Evolutionary conservation across 1,139 yeast genomes (phyloP).

Genomic region (Candida smagusa): DNA sequence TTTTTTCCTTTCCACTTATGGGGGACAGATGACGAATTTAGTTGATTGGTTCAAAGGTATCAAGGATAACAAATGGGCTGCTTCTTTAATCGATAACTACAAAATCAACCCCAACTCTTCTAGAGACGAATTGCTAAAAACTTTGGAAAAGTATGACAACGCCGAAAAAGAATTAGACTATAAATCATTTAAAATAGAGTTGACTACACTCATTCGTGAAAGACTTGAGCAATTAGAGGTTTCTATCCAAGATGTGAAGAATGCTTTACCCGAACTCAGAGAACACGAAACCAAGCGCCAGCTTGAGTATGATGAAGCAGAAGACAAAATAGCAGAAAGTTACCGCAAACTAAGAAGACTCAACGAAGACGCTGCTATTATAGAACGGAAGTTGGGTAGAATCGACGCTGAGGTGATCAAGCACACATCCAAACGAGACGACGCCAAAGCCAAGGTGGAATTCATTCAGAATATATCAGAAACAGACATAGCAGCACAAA

Average conservation of each 20-base stretch:
- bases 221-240: conserved; percentile 30
- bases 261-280: conserved; percentile 29
- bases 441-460: conserved; percentile 16
- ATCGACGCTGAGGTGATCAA: conserved; percentile 31
- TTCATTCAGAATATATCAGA: conserved; percentile 16
- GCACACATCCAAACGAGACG: conserved; percentile 15
- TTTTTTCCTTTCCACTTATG: conserved; percentile 26
- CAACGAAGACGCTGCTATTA: conserved; percentile 47
- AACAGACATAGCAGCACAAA: conserved; percentile 23
- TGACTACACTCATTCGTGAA: conserved; percentile 40
- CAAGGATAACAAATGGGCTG: conserved; percentile 2
- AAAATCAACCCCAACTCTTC: conserved; percentile 9
- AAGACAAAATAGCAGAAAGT: conserved; percentile 44
- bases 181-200: conserved; percentile 31
- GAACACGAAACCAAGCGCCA: conserved; percentile 50
- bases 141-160: background rate
- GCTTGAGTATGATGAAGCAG: conserved; percentile 44
- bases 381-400: conserved; percentile 47
- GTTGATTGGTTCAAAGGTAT: conserved; percentile 18
- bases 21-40: conserved; percentile 23
- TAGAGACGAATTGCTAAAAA: conserved; percentile 1
- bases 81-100: conserved; percentile 16
- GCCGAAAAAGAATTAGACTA: conserved; percentile 22
- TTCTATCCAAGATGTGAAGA: conserved; percentile 15
- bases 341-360: conserved; percentile 46